A percentile compares a stretch with the other conserved stretches of the same genome.
Conservation (phyloP, 78 protist species). For the Mastigamoeba balamuthi region DNA sequence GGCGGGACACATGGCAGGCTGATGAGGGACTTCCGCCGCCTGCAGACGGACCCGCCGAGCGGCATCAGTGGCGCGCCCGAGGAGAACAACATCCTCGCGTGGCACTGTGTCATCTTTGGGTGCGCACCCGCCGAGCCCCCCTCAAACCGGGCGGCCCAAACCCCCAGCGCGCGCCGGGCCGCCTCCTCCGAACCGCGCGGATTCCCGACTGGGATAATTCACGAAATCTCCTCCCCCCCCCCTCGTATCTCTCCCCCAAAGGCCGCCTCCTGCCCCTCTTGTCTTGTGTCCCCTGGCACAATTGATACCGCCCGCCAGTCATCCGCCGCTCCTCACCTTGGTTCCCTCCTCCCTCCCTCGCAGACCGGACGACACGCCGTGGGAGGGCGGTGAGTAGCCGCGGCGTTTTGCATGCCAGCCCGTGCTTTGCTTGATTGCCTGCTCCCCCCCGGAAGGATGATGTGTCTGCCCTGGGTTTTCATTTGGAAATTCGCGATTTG, state of each 20-base stretch:
- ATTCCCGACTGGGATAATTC: too few relatives aligned
- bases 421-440: not conserved
- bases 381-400: slow-evolving; percentile 98
- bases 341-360: not conserved
- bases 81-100: slow-evolving; percentile 84
- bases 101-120: slow-evolving; percentile 99
- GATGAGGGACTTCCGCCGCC: slow-evolving; percentile 87
- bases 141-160: too few relatives aligned
- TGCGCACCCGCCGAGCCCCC: too few relatives aligned
- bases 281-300: not conserved
- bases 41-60: slow-evolving; percentile 85
- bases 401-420: not conserved
- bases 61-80: slow-evolving; percentile 89
- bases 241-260: too few relatives aligned
- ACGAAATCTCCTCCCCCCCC: not conserved
- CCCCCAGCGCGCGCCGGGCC: too few relatives aligned
- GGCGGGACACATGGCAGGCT: too few relatives aligned
- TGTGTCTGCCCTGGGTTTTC: too few relatives aligned
- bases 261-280: not conserved
- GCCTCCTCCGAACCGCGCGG: too few relatives aligned
- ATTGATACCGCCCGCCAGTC: not conserved
- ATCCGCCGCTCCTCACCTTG: too few relatives aligned
- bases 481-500: too few relatives aligned
- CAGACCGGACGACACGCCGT: slow-evolving; percentile 93
- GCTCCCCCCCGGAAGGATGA: too few relatives aligned